phyloP scores from a whole-genome alignment of 108 stramenopile genomes.

The Discostella stelligeroides region DNA sequence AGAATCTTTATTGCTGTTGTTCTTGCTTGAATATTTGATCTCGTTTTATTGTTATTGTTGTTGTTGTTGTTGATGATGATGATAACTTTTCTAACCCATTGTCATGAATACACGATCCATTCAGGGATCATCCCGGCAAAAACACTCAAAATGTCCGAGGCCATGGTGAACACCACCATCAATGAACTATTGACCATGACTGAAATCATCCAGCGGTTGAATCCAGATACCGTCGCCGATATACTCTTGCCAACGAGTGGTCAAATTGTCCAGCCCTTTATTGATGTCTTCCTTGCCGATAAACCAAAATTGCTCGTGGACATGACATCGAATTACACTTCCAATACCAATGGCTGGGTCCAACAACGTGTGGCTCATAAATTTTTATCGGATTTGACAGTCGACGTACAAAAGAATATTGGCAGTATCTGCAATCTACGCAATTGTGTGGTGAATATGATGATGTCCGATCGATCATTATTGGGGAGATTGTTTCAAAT shows the following conservation, averaged over 20 bases:
- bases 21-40: too few relatives aligned
- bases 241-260: constrained; percentile 43
- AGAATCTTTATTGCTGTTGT: too few relatives aligned
- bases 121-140: constrained; percentile 53
- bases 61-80: too few relatives aligned
- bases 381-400: constrained; percentile 49
- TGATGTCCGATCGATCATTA: constrained; percentile 57
- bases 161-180: constrained; percentile 58
- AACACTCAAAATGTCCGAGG: constrained; percentile 58
- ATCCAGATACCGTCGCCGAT: constrained; percentile 52
- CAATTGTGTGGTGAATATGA: constrained; percentile 55
- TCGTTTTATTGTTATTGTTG: too few relatives aligned
- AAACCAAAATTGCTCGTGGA: constrained; percentile 38
- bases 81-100: too few relatives aligned
- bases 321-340: constrained; percentile 41
- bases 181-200: constrained; percentile 54
- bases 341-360: constrained; percentile 39
- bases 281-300: constrained; percentile 56
- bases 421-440: constrained; percentile 49
- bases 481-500: constrained; percentile 55
- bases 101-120: not conserved
- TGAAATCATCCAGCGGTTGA: constrained; percentile 52
- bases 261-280: constrained; percentile 49
- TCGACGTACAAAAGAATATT: constrained; percentile 55
- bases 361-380: constrained; percentile 49